Evolutionary conservation across 2,329 filamentous ascomycete genomes (phyloP).

Genomic region (Fusarium lateritium): DNA sequence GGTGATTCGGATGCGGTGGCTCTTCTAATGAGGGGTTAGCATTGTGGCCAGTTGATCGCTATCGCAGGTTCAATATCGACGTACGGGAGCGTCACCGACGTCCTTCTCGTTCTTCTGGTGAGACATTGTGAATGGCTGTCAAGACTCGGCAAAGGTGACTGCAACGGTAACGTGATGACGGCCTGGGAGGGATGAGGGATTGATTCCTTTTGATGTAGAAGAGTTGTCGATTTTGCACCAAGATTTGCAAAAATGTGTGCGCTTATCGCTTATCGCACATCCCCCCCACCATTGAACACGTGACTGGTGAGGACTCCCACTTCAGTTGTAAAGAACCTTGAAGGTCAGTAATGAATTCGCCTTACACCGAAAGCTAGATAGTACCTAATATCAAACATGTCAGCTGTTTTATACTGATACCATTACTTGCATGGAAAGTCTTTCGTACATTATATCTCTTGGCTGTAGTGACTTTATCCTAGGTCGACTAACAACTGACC

Average conservation of each 20-base stretch:
- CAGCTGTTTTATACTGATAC: too few relatives aligned
- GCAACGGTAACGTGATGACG: constrained; percentile 85
- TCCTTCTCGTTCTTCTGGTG: constrained; percentile 97
- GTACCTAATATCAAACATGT: too few relatives aligned
- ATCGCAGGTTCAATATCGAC: constrained; percentile 53
- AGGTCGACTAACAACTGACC: background rate
- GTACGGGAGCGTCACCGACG: constrained; percentile 87
- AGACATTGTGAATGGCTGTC: constrained; percentile 84
- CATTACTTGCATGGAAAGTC: too few relatives aligned
- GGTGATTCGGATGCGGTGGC: constrained; percentile 99
- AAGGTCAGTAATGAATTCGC: background rate
- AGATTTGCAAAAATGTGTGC: constrained; percentile 41
- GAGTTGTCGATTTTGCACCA: constrained; percentile 33
- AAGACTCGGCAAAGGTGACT: constrained; percentile 80
- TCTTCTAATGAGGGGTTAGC: constrained; percentile 72
- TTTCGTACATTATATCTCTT: too few relatives aligned
- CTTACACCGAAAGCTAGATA: too few relatives aligned
- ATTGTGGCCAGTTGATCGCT: constrained; percentile 8
- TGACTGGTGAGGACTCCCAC: background rate
- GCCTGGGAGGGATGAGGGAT: constrained; percentile 49
- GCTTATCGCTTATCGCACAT: constrained; percentile 37
- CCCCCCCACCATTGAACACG: constrained; percentile 4
- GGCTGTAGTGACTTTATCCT: too few relatives aligned
- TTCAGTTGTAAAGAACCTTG: background rate
- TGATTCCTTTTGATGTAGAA: constrained; percentile 41